Evolutionary conservation across 2,329 filamentous ascomycete genomes (phyloP), one percentile per base, ranked within the genome.

Genomic region (Neonectria coccinea): DNA sequence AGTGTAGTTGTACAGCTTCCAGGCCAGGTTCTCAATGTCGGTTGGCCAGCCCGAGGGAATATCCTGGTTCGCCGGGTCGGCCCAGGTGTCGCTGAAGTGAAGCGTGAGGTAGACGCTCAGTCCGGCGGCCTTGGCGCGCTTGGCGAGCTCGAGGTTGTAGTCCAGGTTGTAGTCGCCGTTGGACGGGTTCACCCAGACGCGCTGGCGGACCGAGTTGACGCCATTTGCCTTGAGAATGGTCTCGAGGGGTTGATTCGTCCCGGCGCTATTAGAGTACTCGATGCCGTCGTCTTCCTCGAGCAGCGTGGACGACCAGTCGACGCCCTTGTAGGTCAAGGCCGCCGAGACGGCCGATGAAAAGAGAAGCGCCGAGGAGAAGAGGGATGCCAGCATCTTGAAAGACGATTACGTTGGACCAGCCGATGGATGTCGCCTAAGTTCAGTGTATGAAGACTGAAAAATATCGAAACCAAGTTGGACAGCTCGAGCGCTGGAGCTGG

Each of bases 21-120:
- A 87, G 2, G 88, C 74, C 1, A 93, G 81, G 57, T 85, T 82
- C 31, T 86, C 84, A 56, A 91, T 84, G 59, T 81, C 82, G 0
- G 83, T 84, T 0, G 87, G 86, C 91, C 91, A 93, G 11, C 87
- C 89, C 0, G 84, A 81, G 0, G 91, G 91, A 5, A 85, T 88
- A 1, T 77, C 79, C 75, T 93, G 91, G 59, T 91, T 78, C 2
- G 76, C 80, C 0, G 91, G 89, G 70, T 92, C 90, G 0, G 91
- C 90, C 91, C 90, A 92, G 1, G 86, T 91, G 77, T 92, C 89
- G 75, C 85, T 88, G 70, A 87, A 88, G 76, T 92, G 89, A 65
- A 92, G 79, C 68, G 91, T 87, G 18, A 92, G 79, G 70, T 85
- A 86, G 41, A 91, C 81, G 2, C 80, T 81, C 57, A 93, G 75